These are phyloP conservation scores for Entoloma clypeatum DNA, from an alignment of 1,284 basidiomycete genomes.

Conservation along the genomic window DNA sequence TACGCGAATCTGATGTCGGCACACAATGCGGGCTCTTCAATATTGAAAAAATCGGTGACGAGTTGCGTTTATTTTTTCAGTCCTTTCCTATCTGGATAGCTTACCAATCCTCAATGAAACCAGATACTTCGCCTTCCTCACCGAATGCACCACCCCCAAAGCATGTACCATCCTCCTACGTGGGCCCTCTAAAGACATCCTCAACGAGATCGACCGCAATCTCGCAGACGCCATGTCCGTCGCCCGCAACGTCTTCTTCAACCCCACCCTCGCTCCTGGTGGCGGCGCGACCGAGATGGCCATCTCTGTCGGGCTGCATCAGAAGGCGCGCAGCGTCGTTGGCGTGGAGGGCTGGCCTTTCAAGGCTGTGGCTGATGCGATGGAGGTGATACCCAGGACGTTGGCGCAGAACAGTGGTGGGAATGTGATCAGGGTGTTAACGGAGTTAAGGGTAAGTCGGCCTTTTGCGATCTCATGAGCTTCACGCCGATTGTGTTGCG, in stretches of 20 bases:
- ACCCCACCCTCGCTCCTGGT: constrained; percentile 88
- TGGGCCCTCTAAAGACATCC: constrained; percentile 95
- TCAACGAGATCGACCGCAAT: constrained; percentile 98
- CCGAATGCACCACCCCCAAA: constrained; percentile 89
- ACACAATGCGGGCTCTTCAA: constrained; percentile 93
- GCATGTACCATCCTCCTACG: constrained; percentile 99
- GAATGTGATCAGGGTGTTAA: constrained; percentile 90
- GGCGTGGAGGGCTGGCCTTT: constrained; percentile 91
- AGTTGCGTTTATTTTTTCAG: constrained; percentile 52
- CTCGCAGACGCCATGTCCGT: constrained; percentile 97
- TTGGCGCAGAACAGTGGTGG: constrained; percentile 95
- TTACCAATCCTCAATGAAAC: constrained; percentile 3
- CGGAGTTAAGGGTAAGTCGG: constrained; percentile 69
- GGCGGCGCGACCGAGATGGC: constrained; percentile 99
- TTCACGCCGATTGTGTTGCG: constrained; percentile 4
- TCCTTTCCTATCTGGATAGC: constrained; percentile 1
- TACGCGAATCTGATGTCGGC: constrained; percentile 89
- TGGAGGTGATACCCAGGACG: constrained; percentile 97
- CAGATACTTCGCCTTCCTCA: constrained; percentile 96
- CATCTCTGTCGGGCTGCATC: constrained; percentile 85
- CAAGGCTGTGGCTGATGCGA: constrained; percentile 90
- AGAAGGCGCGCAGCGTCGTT: constrained; percentile 72
- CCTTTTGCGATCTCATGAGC: constrained; percentile 7
- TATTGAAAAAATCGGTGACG: constrained; percentile 97
- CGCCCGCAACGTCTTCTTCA: constrained; percentile 95